Evolutionary conservation across 768 basidiomycete genomes (phyloP), one percentile per base, ranked within the genome.

Genomic region (Rhizopogon roseolus): DNA sequence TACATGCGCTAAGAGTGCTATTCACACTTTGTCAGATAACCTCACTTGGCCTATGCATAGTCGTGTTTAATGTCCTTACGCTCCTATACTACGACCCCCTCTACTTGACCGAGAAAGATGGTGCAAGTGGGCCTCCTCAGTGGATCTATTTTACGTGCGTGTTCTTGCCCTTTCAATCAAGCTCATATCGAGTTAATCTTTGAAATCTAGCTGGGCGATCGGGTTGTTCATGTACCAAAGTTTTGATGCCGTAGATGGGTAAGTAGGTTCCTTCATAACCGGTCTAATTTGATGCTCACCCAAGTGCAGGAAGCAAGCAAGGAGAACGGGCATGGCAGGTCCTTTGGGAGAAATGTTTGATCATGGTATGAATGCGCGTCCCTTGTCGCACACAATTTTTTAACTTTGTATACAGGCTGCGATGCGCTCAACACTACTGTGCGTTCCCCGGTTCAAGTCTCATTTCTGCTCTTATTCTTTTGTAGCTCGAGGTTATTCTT

Each of bases 261-360:
- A 59, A 29, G 82, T 62, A 9, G 28, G 52, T 38, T 38, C 13
- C 16, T 54, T 50, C 13, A 53, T 29, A 57, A 55, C 49, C 56
- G 64, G 57, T 62, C 55, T 27, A 44, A 44, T 41, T 50, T 60
- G 11, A 40, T 34, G 51, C 38, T 58, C 41, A 62, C 11, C 49
- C 8, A 27, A 17, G 1, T 44, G 3, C 59, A 93, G 96, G 14
- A 98, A 98, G 68, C 97, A 99, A 71, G 97, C 97, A 19, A 76
- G 97, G 57, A 74, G 96, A 49, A 96, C 94, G 1, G 93, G 93
- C 1, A 98, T 97, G 91, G 89, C 93, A n/a, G 92, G 97, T 5
- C 96, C 96, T 25, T 73, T 98, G 32, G 97, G 97, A 16, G 91
- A 99, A 69, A 87, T 98, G 85, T 99, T 99, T 68, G 97, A 99